Evolutionary conservation across 2,329 filamentous ascomycete genomes (phyloP).

Genomic region (Lachnellula hyalina): DNA sequence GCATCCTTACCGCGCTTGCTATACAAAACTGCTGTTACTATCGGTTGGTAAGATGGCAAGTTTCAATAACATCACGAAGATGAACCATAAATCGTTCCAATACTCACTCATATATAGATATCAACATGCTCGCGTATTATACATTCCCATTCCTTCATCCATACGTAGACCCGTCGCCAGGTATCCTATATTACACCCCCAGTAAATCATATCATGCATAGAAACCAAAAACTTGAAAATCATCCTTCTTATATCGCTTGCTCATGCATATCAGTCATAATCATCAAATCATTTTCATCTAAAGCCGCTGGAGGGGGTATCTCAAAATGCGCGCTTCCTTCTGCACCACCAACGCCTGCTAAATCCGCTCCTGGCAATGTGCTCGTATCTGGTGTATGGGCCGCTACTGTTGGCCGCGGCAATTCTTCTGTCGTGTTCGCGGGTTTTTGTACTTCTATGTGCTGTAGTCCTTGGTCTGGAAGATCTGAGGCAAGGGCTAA

Average conservation of each 20-base stretch:
- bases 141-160: not conserved
- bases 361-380: conserved; percentile 12
- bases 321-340: conserved; percentile 11
- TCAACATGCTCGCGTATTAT: too few species aligned
- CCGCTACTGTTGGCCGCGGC: conserved; percentile 22
- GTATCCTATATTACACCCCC: not conserved
- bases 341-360: conserved; percentile 22
- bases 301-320: conserved; percentile 15
- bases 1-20: too few species aligned
- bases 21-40: too few species aligned
- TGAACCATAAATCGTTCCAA: too few species aligned
- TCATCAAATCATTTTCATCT: conserved; percentile 27
- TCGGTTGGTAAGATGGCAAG: not conserved
- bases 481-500: not conserved
- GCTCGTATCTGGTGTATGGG: conserved; percentile 9
- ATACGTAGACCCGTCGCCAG: not conserved
- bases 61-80: too few species aligned
- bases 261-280: conserved; percentile 12
- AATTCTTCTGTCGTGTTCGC: conserved; percentile 8
- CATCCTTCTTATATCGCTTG: not conserved
- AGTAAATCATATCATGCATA: not conserved
- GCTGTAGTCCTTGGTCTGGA: not conserved
- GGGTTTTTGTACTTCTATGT: conserved; percentile 5
- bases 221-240: not conserved
- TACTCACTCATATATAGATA: too few species aligned